Evolutionary conservation across 176 grass and related monocot species (phyloP).

Genomic region (Triticum turgidum): DNA sequence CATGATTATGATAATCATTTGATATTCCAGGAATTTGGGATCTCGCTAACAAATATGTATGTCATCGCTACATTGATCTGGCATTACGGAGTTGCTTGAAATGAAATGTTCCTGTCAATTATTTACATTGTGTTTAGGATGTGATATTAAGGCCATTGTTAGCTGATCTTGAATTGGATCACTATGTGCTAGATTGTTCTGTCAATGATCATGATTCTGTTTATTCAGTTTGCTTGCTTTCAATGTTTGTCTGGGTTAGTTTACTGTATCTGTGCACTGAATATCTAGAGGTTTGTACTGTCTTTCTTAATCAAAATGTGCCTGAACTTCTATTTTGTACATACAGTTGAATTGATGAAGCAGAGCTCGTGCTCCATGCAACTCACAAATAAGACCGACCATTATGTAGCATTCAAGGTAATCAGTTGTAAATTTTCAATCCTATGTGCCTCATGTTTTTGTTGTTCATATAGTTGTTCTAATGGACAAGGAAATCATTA

Average conservation of each 20-base stretch:
- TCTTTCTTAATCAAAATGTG: neutral
- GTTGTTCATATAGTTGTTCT: neutral
- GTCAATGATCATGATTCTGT: neutral
- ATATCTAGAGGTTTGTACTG: neutral
- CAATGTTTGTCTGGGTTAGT: neutral
- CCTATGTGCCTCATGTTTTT: neutral
- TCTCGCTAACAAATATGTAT: constrained; percentile 5
- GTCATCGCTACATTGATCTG: neutral
- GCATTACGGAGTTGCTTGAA: neutral
- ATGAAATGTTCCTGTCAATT: constrained; percentile 9
- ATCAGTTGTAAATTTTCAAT: neutral
- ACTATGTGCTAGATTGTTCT: neutral
- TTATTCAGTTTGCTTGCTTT: neutral
- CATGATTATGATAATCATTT: neutral
- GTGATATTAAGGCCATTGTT: neutral
- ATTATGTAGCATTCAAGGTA: constrained; percentile 96
- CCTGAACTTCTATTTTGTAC: constrained; percentile 12
- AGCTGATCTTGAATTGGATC: neutral
- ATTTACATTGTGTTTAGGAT: neutral
- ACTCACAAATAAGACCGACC: constrained; percentile 92
- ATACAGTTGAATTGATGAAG: constrained; percentile 85
- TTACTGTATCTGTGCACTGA: neutral
- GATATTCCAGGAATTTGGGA: constrained; percentile 7
- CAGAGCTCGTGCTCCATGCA: constrained; percentile 96
- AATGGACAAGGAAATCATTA: neutral